Percentiles rank a stretch among this genome's conserved stretches.
Evolutionary conservation across 2,329 filamentous ascomycete genomes (phyloP).

Genomic region (Fusarium keratoplasticum): DNA sequence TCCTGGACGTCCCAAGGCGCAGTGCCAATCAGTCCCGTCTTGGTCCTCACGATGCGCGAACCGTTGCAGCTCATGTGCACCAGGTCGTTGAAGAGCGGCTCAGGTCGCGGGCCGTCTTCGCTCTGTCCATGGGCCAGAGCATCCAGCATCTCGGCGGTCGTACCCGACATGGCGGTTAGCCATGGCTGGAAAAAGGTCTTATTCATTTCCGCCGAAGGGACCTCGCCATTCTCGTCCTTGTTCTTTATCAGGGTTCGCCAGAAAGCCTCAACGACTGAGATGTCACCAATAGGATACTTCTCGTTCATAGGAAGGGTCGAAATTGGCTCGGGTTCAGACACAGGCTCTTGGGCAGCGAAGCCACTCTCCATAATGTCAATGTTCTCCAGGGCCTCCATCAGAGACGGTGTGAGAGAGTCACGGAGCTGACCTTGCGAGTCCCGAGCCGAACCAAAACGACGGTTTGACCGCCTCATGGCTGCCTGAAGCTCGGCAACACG

Average conservation of each 20-base stretch:
- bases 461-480: not conserved
- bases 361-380: not conserved
- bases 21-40: constrained; percentile 5
- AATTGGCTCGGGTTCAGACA: not conserved
- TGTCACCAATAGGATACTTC: constrained; percentile 5
- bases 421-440: constrained; percentile 4
- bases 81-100: constrained; percentile 12
- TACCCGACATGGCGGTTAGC: constrained; percentile 3
- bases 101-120: constrained; percentile 5
- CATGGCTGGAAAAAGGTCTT: constrained; percentile 6
- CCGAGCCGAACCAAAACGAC: not conserved
- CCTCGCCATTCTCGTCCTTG: constrained; percentile 9
- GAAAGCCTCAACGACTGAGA: constrained; percentile 5
- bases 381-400: constrained; percentile 6
- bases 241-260: constrained; percentile 11
- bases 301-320: constrained; percentile 3
- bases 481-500: constrained; percentile 3
- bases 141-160: constrained; percentile 3
- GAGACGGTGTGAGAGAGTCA: constrained; percentile 7
- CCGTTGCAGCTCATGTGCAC: constrained; percentile 15
- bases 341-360: not conserved
- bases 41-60: constrained; percentile 6
- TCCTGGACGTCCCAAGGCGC: constrained; percentile 3
- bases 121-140: constrained; percentile 2
- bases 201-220: not conserved